phyloP scores from a whole-genome alignment of 2,329 filamentous ascomycete genomes.

The Diplodia scrobiculata region DNA sequence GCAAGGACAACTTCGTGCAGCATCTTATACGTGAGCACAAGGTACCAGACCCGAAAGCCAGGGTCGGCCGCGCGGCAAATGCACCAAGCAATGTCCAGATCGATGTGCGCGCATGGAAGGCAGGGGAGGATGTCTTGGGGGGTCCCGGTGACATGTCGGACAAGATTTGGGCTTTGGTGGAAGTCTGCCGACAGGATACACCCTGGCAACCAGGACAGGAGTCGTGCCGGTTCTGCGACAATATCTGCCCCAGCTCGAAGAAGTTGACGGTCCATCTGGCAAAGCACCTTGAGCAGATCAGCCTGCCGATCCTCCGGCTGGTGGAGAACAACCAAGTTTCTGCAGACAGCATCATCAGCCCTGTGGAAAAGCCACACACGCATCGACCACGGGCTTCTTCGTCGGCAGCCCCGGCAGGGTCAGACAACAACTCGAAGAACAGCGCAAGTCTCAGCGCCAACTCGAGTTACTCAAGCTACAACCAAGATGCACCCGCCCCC shows the following conservation, averaged over 20 bases:
- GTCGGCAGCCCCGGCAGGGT: slow-evolving; percentile 2
- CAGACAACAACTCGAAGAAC: slow-evolving; percentile 32
- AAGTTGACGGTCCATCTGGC: slow-evolving; percentile 90
- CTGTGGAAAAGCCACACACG: slow-evolving; percentile 38
- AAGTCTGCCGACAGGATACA: slow-evolving; percentile 74
- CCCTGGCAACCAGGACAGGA: slow-evolving; percentile 68
- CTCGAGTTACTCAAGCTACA: slow-evolving; percentile 11
- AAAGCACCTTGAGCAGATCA: slow-evolving; percentile 92
- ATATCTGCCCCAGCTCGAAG: slow-evolving; percentile 81
- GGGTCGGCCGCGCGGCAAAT: slow-evolving; percentile 56
- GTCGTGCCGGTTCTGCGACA: slow-evolving; percentile 84
- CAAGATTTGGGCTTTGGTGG: slow-evolving; percentile 74
- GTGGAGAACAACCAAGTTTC: slow-evolving; percentile 46
- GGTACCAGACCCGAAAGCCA: slow-evolving; percentile 76
- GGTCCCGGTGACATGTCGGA: slow-evolving; percentile 46
- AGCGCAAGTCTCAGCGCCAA: slow-evolving; percentile 30
- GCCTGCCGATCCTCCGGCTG: slow-evolving; percentile 69
- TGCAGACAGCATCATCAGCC: slow-evolving; percentile 44
- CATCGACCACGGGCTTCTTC: slow-evolving; percentile 12
- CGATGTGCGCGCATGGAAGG: neutral
- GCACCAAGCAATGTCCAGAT: slow-evolving; percentile 30
- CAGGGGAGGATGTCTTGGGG: neutral
- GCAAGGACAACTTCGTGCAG: slow-evolving; percentile 90
- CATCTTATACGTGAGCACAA: slow-evolving; percentile 92
- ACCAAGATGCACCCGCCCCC: neutral